Conservation (phyloP, 2,329 filamentous ascomycete species). For the Trichoderma atrobrunneum region DNA sequence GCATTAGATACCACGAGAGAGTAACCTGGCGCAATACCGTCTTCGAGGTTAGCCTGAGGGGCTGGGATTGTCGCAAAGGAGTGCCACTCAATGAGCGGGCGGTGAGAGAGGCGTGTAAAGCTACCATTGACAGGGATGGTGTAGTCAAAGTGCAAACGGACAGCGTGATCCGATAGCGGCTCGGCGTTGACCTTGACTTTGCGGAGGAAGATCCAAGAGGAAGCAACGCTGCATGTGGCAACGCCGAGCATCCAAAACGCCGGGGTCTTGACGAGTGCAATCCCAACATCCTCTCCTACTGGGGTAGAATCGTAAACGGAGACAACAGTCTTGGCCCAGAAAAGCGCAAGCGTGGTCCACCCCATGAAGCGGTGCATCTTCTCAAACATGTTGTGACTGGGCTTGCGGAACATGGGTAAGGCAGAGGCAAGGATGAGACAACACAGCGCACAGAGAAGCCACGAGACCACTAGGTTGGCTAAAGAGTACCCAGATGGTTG, state of each 20-base stretch:
- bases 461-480: slow-evolving; percentile 49
- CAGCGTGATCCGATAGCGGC: slow-evolving; percentile 67
- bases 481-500: slow-evolving; percentile 37
- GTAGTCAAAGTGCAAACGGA: slow-evolving; percentile 68
- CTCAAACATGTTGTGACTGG: slow-evolving; percentile 68
- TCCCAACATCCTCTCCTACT: slow-evolving; percentile 33
- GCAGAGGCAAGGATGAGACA: slow-evolving; percentile 60
- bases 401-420: slow-evolving; percentile 60
- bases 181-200: slow-evolving; percentile 64
- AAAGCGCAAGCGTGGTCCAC: slow-evolving; percentile 64
- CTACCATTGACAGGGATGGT: slow-evolving; percentile 50
- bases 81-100: slow-evolving; percentile 69
- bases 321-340: slow-evolving; percentile 63
- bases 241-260: slow-evolving; percentile 65
- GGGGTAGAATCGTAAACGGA: slow-evolving; percentile 46
- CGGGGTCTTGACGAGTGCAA: slow-evolving; percentile 38
- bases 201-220: slow-evolving; percentile 71
- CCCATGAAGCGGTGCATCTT: slow-evolving; percentile 68
- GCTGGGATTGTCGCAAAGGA: slow-evolving; percentile 72
- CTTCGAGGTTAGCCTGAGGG: slow-evolving; percentile 34
- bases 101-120: slow-evolving; percentile 55
- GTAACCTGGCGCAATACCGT: slow-evolving; percentile 46
- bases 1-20: slow-evolving; percentile 69
- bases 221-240: slow-evolving; percentile 63
- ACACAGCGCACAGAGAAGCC: slow-evolving; percentile 57